Evolutionary conservation across 495 filamentous ascomycete genomes (phyloP).

Genomic region (Astrocystis sublimbata): DNA sequence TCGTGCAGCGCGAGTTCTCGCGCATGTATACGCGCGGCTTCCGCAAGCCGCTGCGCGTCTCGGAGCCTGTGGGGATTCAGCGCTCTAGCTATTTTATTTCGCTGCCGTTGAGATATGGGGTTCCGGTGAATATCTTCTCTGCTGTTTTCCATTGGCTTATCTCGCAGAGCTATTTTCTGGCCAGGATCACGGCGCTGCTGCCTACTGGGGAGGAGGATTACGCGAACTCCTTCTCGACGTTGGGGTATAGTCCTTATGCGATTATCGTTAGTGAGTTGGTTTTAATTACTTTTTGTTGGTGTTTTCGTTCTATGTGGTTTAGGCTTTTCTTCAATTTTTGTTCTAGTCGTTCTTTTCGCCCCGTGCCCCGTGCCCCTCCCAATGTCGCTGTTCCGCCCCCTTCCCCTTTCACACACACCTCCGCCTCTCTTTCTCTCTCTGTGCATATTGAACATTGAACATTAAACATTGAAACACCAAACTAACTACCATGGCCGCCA

Average conservation of each 20-base stretch:
- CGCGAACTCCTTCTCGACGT: conserved; percentile 23
- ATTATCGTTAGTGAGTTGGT: conserved; percentile 28
- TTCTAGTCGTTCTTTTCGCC: conserved; percentile 12
- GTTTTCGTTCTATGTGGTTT: no score
- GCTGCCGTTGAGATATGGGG: conserved; percentile 41
- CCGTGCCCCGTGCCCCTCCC: background rate
- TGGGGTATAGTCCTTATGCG: conserved; percentile 36
- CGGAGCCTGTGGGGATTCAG: conserved; percentile 36
- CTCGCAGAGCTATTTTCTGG: conserved; percentile 44
- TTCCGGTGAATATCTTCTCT: conserved; percentile 33
- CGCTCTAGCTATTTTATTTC: conserved; percentile 43
- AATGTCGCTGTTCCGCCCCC: no score
- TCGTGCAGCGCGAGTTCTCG: conserved; percentile 23
- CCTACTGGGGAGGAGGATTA: conserved; percentile 7
- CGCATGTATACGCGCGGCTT: conserved; percentile 20
- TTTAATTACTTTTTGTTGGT: background rate
- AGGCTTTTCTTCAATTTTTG: no score
- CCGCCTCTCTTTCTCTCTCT: background rate
- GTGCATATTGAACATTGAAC: no score
- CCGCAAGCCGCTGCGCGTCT: conserved; percentile 43
- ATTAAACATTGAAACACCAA: no score
- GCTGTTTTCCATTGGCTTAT: conserved; percentile 42
- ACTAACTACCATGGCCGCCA: background rate
- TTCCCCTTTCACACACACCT: background rate
- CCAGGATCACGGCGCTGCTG: conserved; percentile 24